Percentiles rank a stretch among this genome's conserved stretches.
These are phyloP conservation scores for Talaromyces sp. DNA, from an alignment of 2,329 filamentous ascomycete species.

Conservation along the genomic window DNA sequence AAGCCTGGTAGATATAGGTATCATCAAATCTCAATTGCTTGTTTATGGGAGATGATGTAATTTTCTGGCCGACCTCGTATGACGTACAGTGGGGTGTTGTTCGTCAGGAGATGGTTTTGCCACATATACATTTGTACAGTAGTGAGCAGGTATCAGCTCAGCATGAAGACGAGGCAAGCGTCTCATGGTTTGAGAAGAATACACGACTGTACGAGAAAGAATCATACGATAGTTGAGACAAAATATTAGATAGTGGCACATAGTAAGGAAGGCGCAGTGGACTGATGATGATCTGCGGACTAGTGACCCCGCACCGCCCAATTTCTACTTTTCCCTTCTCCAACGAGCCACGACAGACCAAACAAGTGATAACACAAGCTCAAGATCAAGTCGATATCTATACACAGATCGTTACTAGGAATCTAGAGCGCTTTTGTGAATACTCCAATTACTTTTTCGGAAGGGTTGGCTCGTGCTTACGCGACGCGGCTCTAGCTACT, in stretches of 20 bases:
- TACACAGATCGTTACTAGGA: background rate
- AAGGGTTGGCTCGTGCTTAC: background rate
- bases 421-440: background rate
- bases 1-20: slow-evolving; percentile 1
- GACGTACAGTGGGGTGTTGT: slow-evolving; percentile 8
- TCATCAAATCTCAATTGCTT: background rate
- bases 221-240: background rate
- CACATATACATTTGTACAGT: background rate
- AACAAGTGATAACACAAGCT: background rate
- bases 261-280: background rate
- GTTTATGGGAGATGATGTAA: slow-evolving; percentile 13
- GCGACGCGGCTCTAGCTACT: background rate
- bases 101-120: background rate
- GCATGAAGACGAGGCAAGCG: background rate
- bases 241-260: background rate
- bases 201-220: background rate
- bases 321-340: background rate
- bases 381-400: background rate
- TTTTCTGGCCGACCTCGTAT: background rate
- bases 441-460: background rate
- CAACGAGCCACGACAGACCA: background rate
- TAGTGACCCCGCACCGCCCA: background rate
- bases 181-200: too few species aligned
- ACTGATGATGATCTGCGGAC: background rate
- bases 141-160: background rate